Base-by-base conservation (phyloP, 768 basidiomycete genomes). In the Mycena polygramma region DNA sequence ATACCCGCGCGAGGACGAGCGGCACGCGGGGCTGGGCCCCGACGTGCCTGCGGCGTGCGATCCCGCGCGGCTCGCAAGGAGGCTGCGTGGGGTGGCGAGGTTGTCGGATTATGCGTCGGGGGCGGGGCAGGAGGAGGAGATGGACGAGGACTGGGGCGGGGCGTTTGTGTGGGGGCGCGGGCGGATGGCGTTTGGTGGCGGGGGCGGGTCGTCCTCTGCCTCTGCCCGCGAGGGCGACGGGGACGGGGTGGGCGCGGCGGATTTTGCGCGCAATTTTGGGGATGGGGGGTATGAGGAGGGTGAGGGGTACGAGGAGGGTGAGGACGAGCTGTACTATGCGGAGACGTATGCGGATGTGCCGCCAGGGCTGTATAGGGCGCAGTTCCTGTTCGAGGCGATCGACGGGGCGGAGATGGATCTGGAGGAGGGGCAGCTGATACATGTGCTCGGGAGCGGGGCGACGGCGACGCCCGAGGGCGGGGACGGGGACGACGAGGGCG, bases 371-470 rank as follows among this genome's bases (percentile, higher is more conserved):
- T 96, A 96, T 75, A 88, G 91, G 19, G 93, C 94, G 10, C 15
- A 94, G 78, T 96, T 92, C 71, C 84, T 89, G 6, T 95, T 96
- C 71, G 90, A 91, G 69, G 92, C 93, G 0, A 93, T 95, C 74
- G 91, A 93, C 2, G 89, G 88, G 20, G 92, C 93, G 41, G 95
- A 96, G 88, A 94, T 95, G 93, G 84, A 83, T 52, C 80, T 96
- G 63, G 88, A 85, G 72, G 92, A 94, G 79, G 94, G 91, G 54
- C 92, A 95, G 81, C 72, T 92, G 55, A 90, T 96, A 17, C 83
- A 84, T 2, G 92, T 94, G 35, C 79, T 94, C 4, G 93, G 93
- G 13, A 76, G 92, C 57, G 92, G 57, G 24, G 59, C 14, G 43
- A 60, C 68, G 37, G 49, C n/a, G 11, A 24, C 24, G 17, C 8